phyloP scores from a whole-genome alignment of 257 asterid genomes.

The Apocynum venetum region DNA sequence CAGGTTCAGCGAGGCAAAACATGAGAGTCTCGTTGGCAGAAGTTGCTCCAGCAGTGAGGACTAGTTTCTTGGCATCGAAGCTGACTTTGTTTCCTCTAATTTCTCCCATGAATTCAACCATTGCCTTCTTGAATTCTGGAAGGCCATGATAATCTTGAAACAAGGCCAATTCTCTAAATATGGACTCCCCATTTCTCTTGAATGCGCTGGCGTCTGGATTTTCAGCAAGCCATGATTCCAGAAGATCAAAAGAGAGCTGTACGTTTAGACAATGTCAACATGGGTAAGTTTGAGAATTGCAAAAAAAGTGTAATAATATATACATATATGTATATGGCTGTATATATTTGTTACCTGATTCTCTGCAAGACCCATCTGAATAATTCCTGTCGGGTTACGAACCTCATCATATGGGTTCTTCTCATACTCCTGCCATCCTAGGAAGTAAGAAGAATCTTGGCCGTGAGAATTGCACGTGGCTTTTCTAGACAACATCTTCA shows the following conservation, averaged over 20 bases:
- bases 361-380: constrained; percentile 53
- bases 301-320: not conserved
- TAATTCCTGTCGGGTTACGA: constrained; percentile 34
- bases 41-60: constrained; percentile 77
- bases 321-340: not conserved
- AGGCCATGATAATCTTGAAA: constrained; percentile 43
- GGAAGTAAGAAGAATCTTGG: constrained; percentile 42
- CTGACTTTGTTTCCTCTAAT: constrained; percentile 62
- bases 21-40: constrained; percentile 66
- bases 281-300: not conserved
- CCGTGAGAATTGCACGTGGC: constrained; percentile 39
- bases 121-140: constrained; percentile 36
- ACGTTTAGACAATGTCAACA: not conserved
- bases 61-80: constrained; percentile 49
- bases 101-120: constrained; percentile 61
- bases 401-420: constrained; percentile 33
- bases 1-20: constrained; percentile 69
- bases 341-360: constrained; percentile 28
- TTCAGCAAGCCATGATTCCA: constrained; percentile 35
- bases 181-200: constrained; percentile 29
- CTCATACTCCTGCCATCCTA: constrained; percentile 46
- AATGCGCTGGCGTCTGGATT: constrained; percentile 32
- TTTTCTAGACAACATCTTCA: constrained; percentile 31
- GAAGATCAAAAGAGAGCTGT: constrained; percentile 38
- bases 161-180: constrained; percentile 36